A percentile compares a stretch with the other conserved stretches of the same genome.
Conservation (phyloP, 2,329 filamentous ascomycete genomes). For the Trichoderma koningii region DNA sequence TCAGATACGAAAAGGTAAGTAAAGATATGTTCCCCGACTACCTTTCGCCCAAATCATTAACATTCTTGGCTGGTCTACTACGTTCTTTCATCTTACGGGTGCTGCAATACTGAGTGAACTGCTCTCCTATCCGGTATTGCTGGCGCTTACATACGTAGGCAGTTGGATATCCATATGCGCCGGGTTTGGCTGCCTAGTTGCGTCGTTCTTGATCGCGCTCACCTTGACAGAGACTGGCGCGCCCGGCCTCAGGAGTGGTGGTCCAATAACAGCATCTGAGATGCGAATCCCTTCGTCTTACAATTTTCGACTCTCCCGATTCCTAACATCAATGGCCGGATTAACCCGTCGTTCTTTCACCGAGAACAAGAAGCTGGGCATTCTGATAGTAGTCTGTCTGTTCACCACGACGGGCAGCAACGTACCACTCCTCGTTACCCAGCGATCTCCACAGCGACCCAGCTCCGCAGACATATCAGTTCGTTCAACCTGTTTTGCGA, state of each 20-base stretch:
- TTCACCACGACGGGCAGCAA: conserved; percentile 15
- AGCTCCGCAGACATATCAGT: neutral
- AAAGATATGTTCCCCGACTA: neutral
- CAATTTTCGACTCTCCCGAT: neutral
- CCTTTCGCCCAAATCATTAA: conserved; percentile 3
- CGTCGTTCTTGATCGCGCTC: conserved; percentile 11
- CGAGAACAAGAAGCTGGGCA: conserved; percentile 17
- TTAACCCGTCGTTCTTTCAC: conserved; percentile 1
- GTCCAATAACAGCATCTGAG: neutral
- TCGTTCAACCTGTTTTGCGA: neutral
- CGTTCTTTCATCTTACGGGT: conserved; percentile 12
- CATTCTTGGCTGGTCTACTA: conserved; percentile 12
- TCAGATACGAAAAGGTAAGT: conserved; percentile 12
- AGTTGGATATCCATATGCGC: conserved; percentile 18
- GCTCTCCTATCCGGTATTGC: conserved; percentile 7
- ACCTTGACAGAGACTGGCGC: conserved; percentile 5
- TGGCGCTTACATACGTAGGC: neutral
- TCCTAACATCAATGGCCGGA: conserved; percentile 14
- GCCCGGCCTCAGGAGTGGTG: neutral
- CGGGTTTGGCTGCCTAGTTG: conserved; percentile 10
- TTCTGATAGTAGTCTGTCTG: conserved; percentile 6
- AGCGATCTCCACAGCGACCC: conserved; percentile 5
- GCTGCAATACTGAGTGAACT: neutral
- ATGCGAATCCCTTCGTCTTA: conserved; percentile 4
- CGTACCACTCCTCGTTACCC: conserved; percentile 6